phyloP scores from a whole-genome alignment of 2,329 filamentous ascomycete genomes.

The Exophiala alcalophila region DNA sequence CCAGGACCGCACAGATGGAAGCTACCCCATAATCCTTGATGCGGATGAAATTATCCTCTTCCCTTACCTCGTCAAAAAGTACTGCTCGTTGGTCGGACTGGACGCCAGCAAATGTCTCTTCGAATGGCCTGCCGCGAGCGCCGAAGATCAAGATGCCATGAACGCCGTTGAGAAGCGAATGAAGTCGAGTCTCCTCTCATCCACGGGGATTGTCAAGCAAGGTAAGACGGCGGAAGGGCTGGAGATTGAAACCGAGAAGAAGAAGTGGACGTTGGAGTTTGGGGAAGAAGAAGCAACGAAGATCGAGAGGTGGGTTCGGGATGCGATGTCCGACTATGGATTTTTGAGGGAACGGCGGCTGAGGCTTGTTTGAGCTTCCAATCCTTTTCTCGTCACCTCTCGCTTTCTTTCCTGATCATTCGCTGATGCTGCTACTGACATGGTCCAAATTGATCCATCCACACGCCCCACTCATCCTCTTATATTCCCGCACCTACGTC shows the following conservation, averaged over 20 bases:
- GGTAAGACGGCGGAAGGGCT: conserved; percentile 33
- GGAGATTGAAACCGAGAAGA: conserved; percentile 36
- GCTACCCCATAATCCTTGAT: conserved; percentile 39
- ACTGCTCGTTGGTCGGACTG: conserved; percentile 35
- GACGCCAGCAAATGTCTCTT: conserved; percentile 35
- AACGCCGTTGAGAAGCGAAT: conserved; percentile 24
- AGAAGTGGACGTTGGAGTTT: conserved; percentile 39
- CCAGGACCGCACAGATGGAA: too few relatives aligned
- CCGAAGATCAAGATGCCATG: conserved; percentile 18
- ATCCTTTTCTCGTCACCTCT: too few relatives aligned
- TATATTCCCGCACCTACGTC: conserved; percentile 24
- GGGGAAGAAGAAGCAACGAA: conserved; percentile 32
- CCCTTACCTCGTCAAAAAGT: conserved; percentile 33
- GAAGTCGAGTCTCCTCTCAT: conserved; percentile 35
- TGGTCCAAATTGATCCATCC: too few relatives aligned
- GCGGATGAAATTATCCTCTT: conserved; percentile 40
- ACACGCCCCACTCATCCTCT: background rate
- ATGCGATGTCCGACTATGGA: conserved; percentile 42
- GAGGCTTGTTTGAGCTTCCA: too few relatives aligned
- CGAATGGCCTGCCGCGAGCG: conserved; percentile 32
- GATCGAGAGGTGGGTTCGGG: conserved; percentile 32
- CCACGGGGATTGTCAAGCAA: conserved; percentile 36
- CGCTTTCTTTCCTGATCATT: background rate
- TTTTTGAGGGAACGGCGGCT: conserved; percentile 34
- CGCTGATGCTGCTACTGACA: too few relatives aligned